Evolutionary conservation across 1,139 yeast species (phyloP).

Genomic region (Hyphopichia khmerensis): DNA sequence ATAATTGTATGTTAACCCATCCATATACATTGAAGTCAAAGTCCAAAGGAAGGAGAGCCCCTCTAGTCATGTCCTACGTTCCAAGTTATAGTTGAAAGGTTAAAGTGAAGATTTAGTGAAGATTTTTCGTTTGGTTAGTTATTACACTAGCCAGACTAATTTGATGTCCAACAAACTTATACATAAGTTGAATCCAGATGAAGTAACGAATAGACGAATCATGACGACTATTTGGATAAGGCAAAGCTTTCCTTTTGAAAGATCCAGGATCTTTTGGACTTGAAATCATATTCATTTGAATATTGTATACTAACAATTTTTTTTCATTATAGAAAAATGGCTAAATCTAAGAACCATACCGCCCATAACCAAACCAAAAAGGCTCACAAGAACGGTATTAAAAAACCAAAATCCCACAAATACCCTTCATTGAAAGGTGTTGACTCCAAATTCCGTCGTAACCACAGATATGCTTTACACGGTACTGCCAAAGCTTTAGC

Average conservation of each 20-base stretch:
- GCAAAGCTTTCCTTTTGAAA: too few species aligned
- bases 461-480: constrained; percentile 99
- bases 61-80: too few species aligned
- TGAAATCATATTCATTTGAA: too few species aligned
- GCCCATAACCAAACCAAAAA: constrained; percentile 99
- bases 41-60: not conserved
- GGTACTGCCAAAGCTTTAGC: constrained; percentile 96
- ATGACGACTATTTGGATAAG: too few species aligned
- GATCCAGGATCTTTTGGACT: not conserved
- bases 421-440: constrained; percentile 98
- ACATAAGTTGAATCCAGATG: too few species aligned
- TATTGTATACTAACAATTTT: not conserved
- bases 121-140: not conserved
- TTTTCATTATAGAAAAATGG: constrained; percentile 50
- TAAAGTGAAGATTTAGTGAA: too few species aligned
- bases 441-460: constrained; percentile 98
- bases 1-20: constrained; percentile 1
- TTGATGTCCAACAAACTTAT: too few species aligned
- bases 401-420: constrained; percentile 97
- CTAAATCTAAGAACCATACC: constrained; percentile 99
- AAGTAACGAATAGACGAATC: too few species aligned
- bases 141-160: not conserved
- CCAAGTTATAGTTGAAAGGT: too few species aligned
- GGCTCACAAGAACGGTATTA: constrained; percentile 99
- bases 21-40: not conserved